Base-by-base conservation (phyloP, 2,329 filamentous ascomycete species). In the Cercospora janseana region DNA sequence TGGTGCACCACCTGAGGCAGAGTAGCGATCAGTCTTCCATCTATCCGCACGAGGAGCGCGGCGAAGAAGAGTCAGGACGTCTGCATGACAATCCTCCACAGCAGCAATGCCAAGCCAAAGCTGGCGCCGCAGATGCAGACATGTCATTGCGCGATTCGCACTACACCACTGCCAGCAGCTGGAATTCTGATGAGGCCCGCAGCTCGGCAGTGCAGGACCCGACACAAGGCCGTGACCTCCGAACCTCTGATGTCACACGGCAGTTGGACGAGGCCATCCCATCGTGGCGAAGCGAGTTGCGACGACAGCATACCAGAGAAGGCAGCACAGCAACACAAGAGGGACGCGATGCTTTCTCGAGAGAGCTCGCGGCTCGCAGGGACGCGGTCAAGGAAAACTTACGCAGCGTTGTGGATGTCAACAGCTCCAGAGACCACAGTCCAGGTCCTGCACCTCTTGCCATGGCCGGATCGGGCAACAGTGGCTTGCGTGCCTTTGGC, bases 1-100 rank as follows among this genome's bases (percentile, higher is more conserved):
- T 68, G 61, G 60, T 69, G 42, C 65, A 91, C 55, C 93, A 97
- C 73, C 73, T 97, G 31, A 83, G 93, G 43, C 82, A 82, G 26
- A 82, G 85, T 56, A 97, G 92, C 70, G 85, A 85, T 51, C 79
- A 82, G 10, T 97, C 92, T 1, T 94, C 89, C 0, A 77, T 93
- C 20, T 89, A 88, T 47, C 69, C 62, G 4, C 45, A 51, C 8
- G 63, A 68, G 21, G 63, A 69, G 81, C 80, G 20, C 72, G 71
- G 49, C 6, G 46, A 51, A 8, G 58, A 60, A 9, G 57, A 60
- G 9, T 45, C 57, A 8, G 53, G 60, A 2, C 52, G 62, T 6
- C 26, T 61, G 18, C 63, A 60, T 4, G 58, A 59, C 8, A 48
- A 56, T 45, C 57, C 57, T 2, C 57, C 49, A 55, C 60, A 44